Conservation (phyloP, 2,329 filamentous ascomycete genomes). For the Penicillium brevicompactum region DNA sequence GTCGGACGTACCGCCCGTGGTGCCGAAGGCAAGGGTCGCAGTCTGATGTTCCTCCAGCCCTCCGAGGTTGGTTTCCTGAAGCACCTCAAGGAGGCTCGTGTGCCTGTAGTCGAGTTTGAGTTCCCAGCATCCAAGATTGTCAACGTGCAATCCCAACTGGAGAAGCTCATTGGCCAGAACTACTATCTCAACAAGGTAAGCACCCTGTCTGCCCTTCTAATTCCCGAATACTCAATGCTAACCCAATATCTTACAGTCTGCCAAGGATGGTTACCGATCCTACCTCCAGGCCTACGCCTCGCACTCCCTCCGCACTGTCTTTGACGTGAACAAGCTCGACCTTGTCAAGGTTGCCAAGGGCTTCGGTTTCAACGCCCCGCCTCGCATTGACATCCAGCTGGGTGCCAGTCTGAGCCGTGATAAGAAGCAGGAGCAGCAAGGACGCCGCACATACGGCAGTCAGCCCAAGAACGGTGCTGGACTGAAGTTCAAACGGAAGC, state of each 20-base stretch:
- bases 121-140: slow-evolving; percentile 90
- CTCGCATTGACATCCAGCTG: slow-evolving; percentile 75
- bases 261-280: slow-evolving; percentile 75
- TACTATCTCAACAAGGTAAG: slow-evolving; percentile 90
- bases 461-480: slow-evolving; percentile 66
- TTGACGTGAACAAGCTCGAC: slow-evolving; percentile 80
- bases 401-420: slow-evolving; percentile 75
- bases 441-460: slow-evolving; percentile 73
- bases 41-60: slow-evolving; percentile 90
- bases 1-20: slow-evolving; percentile 93
- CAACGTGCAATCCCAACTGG: slow-evolving; percentile 86
- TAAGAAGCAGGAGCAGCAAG: slow-evolving; percentile 64
- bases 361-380: slow-evolving; percentile 77
- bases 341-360: slow-evolving; percentile 81
- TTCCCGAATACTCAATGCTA: slow-evolving; percentile 3
- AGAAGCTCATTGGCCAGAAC: slow-evolving; percentile 91
- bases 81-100: slow-evolving; percentile 85
- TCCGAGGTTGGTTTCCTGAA: slow-evolving; percentile 89
- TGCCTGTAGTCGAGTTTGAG: slow-evolving; percentile 94
- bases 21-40: slow-evolving; percentile 78
- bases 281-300: slow-evolving; percentile 95
- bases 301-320: slow-evolving; percentile 79
- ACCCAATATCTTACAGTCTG: slow-evolving; percentile 48
- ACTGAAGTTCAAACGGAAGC: slow-evolving; percentile 56
- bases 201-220: slow-evolving; percentile 5